phyloP scores from a whole-genome alignment of 768 basidiomycete genomes.

The Austroboletus eburneus region DNA sequence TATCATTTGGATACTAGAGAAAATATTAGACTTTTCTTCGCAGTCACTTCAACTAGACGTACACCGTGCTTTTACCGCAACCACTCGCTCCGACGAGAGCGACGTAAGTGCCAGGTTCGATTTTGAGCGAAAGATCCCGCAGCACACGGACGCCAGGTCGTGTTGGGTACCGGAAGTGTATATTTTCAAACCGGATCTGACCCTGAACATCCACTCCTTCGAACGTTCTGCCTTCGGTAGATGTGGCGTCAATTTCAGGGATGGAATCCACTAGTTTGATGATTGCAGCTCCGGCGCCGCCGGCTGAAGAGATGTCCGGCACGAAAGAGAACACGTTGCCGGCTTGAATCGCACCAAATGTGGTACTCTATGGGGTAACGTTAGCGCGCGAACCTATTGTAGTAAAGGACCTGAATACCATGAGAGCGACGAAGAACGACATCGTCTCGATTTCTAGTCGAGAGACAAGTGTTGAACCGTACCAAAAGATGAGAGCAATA shows the following conservation, averaged over 20 bases:
- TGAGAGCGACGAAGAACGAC: slow-evolving; percentile 80
- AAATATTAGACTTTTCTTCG: neutral
- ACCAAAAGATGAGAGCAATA: slow-evolving; percentile 84
- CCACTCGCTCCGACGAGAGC: slow-evolving; percentile 82
- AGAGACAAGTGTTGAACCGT: slow-evolving; percentile 61
- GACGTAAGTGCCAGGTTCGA: slow-evolving; percentile 75
- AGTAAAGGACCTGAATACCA: slow-evolving; percentile 39
- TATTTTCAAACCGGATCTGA: slow-evolving; percentile 70
- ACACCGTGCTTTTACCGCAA: slow-evolving; percentile 82
- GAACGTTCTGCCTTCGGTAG: slow-evolving; percentile 54
- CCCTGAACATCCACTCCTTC: slow-evolving; percentile 46
- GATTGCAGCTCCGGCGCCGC: slow-evolving; percentile 70
- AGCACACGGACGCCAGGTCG: slow-evolving; percentile 81
- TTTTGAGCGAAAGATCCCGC: slow-evolving; percentile 65
- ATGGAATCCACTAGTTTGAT: slow-evolving; percentile 69
- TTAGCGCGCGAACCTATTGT: slow-evolving; percentile 1
- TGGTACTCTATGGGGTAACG: slow-evolving; percentile 46
- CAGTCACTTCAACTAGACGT: slow-evolving; percentile 25
- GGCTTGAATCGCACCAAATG: slow-evolving; percentile 84
- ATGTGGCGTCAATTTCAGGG: slow-evolving; percentile 81
- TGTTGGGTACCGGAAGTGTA: slow-evolving; percentile 90
- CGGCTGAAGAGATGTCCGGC: slow-evolving; percentile 84
- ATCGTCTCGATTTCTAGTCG: slow-evolving; percentile 47
- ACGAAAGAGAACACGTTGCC: slow-evolving; percentile 87
- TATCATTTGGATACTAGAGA: slow-evolving; percentile 67